Evolutionary conservation across 2,329 filamentous ascomycete species (phyloP).

Genomic region (Fusarium verticillioides): DNA sequence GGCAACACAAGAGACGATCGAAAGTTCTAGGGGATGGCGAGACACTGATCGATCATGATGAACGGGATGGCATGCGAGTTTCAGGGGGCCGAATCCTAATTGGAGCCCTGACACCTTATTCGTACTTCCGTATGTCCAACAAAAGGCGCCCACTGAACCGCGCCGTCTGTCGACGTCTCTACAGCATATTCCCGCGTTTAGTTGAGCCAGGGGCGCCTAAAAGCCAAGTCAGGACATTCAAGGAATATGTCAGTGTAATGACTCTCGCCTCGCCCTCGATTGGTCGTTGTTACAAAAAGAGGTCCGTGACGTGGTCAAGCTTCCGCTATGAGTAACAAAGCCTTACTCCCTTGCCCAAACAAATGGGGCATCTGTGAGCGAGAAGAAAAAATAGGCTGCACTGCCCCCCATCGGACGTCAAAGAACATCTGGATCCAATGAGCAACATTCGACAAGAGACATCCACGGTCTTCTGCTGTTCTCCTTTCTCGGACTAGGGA

Average conservation of each 20-base stretch:
- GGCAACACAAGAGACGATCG: constrained; percentile 25
- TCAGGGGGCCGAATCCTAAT: constrained; percentile 31
- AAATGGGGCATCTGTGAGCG: constrained; percentile 15
- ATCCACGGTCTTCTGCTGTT: neutral
- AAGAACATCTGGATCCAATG: constrained; percentile 27
- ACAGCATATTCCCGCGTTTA: neutral
- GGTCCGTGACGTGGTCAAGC: constrained; percentile 41
- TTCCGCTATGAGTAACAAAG: constrained; percentile 25
- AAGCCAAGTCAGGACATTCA: neutral
- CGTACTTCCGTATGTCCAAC: constrained; percentile 6
- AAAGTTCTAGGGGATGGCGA: constrained; percentile 20
- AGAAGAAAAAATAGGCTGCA: constrained; percentile 26
- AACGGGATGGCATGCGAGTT: constrained; percentile 29
- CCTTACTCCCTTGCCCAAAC: constrained; percentile 29
- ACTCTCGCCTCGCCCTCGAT: constrained; percentile 34
- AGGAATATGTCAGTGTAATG: constrained; percentile 23
- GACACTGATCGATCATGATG: constrained; percentile 13
- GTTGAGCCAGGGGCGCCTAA: constrained; percentile 12
- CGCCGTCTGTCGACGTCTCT: neutral
- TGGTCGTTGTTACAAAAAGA: constrained; percentile 33
- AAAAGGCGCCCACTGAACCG: neutral
- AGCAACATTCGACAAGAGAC: neutral
- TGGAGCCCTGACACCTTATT: constrained; percentile 25
- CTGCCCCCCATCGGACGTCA: constrained; percentile 24
- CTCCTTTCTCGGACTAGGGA: constrained; percentile 10